These are phyloP conservation scores for Rutidosis leptorrhynchoides DNA, from an alignment of 129 eudicot genomes.

Conservation along the genomic window DNA sequence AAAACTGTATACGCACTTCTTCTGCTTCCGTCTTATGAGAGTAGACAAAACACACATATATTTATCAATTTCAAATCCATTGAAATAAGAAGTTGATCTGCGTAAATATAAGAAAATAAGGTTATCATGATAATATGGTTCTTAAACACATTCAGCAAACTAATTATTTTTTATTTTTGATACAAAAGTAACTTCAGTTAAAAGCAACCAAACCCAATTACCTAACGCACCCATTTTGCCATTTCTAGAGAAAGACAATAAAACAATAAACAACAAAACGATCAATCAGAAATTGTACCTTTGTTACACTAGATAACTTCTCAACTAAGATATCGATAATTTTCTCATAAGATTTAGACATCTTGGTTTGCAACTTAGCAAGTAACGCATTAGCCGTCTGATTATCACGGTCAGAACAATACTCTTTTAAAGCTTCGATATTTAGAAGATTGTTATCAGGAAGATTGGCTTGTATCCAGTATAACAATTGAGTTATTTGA, in stretches of 20 bases:
- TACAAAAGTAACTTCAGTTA: neutral
- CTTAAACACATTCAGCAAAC: neutral
- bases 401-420: constrained; percentile 61
- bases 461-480: constrained; percentile 85
- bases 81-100: too few relatives aligned
- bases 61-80: neutral
- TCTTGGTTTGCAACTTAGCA: constrained; percentile 45
- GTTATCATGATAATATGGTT: neutral
- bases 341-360: constrained; percentile 45
- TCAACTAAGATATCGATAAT: constrained; percentile 51
- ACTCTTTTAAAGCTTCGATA: constrained; percentile 76
- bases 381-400: too few relatives aligned
- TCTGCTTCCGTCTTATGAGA: constrained; percentile 56
- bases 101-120: neutral
- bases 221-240: too few relatives aligned
- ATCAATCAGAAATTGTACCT: constrained; percentile 42
- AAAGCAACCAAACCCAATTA: neutral
- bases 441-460: constrained; percentile 76
- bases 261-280: too few relatives aligned
- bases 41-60: constrained; percentile 4
- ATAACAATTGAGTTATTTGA: constrained; percentile 71
- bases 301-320: constrained; percentile 45
- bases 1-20: constrained; percentile 59
- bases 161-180: too few relatives aligned
- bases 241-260: too few relatives aligned